Base-by-base conservation (phyloP, 2,329 filamentous ascomycete species). In the Plenodomus lindquistii region DNA sequence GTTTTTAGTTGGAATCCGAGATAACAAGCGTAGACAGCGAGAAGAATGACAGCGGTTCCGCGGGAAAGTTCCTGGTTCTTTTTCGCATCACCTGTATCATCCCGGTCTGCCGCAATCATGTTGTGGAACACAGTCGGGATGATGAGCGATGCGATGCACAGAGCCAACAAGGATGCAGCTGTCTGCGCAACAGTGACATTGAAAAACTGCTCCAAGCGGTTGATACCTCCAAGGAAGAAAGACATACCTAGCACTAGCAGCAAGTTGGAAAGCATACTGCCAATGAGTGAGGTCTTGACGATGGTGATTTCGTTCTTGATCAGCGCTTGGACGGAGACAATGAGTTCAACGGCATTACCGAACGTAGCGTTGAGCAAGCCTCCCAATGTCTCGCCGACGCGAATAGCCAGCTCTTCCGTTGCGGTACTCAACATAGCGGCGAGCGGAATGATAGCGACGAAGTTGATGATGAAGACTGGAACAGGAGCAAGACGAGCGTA, bases 171-270 rank as follows among this genome's bases (percentile, higher is more conserved):
- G 64, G 87, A 91, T 13, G 91, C 86, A 3, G 91, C 89, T 0
- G 92, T 96, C 71, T 96, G 91, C 0, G 92, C 92, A 6, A 97
- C 91, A 0, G 89, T 93, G 27, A 88, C 85, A 77, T 97, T 96
- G 81, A 97, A 97, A 71, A 84, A 86, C 70, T 97, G 93, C 69
- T 95, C 88, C 21, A 82, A 67, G 21, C 92, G 84, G 50, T 88
- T 86, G 59, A 95, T 71, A 3, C 91, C 91, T 41, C 90, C 91
- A 52, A 89, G 87, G 77, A 96, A 94, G 79, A 95, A 97, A 69
- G 87, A 94, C 85, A 92, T 95, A 46, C 91, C 92, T 78, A 96
- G 78, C 42, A 96, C 90, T 13, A 96, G 82, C 3, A 96, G 81
- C 49, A 97, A 73, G 69, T 97, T 97, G 36, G 91, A 96, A 18